Evolutionary conservation across 1,284 basidiomycete species (phyloP), one percentile per base, ranked within the genome.

Genomic region (Pterulicium gracile): DNA sequence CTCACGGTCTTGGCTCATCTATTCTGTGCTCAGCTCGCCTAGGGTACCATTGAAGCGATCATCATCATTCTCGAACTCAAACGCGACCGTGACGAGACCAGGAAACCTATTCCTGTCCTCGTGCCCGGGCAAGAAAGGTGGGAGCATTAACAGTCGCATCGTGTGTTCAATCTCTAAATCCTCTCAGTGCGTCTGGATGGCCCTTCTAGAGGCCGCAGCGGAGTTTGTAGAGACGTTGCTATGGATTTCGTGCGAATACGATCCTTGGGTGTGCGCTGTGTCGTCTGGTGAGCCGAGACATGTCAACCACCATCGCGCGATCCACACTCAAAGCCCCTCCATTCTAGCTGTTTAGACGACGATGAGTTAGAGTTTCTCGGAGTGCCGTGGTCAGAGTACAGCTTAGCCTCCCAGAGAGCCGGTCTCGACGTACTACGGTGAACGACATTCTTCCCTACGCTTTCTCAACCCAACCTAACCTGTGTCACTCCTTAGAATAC

Each of bases 61-160:
- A 20, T 36, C 52, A 2, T 48, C 51, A 20, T 14, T 50, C 13
- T 46, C 55, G 3, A 19, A 44, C 17, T 60, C 66, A 19, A n/a
- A n/a, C n/a, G n/a, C n/a, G n/a, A n/a, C n/a, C n/a, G n/a, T n/a
- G n/a, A n/a, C n/a, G n/a, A 60, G 54, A 27, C 62, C 97, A 1
- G 95, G 95, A n/a, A 98, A 98, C 61, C 62, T 98, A 24, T 74
- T 88, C 42, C 65, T 98, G 22, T 92, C 88, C 2, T 94, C 89
- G 3, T 98, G 94, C 65, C 95, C 95, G 0, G 95, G 95, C 4
- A 98, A 98, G 65, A 93, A 97, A 71, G 79, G 83, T 81, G 21
- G 12, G 57, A 49, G 41, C 14, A 34, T 12, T 10, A 44, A 1
- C 10, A 40, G 39, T 5, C 23, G 43, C 24, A 19, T 21, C 17